Base-by-base conservation (phyloP, 164 flowering plant species). In the Pachysandra terminalis region DNA sequence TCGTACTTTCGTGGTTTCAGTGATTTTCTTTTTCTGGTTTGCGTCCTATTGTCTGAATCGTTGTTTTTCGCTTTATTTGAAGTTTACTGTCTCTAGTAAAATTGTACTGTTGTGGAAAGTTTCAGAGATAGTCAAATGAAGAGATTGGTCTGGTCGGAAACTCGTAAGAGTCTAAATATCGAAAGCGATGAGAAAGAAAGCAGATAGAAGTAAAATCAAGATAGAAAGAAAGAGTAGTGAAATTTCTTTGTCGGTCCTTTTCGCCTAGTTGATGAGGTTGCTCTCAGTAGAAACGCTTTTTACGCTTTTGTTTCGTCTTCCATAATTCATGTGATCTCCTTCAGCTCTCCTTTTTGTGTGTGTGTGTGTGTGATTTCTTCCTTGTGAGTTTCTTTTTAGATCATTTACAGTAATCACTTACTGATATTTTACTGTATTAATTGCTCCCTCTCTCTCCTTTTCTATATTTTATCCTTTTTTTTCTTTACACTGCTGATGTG, bases 221-320 rank as follows among this genome's bases (percentile, higher is more conserved):
- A 17, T 12, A 24, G 7, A 16, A 26, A 15, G 28, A 57, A 49
- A 24, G 59, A 15, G 26, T 21, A 58, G 25, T 23, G 24, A 26
- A 60, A 37, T 5, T 12, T 15, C n/a, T 58, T 9, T 25, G 21
- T 41, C 14, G 9, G 63, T 32, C 22, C 3, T 22, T 61, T 21
- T 61, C 41, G 1, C 2, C 22, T 35, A 13, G 51, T 10, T 45
- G 51, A 13, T 56, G 63, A 16, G 3, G 23, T 55, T 67, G 5
- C 26, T 5, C 8, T 49, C 26, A 3, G 65, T 22, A 60, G 49
- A 22, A 3, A n/a, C 12, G 24, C 16, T 51, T 23, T 68, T 23
- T 56, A 61, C 59, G 61, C 22, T 56, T 45, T 70, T 24, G 41
- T 55, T 64, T 56, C 28, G 19, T 25, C 19, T 61, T 13, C 26